These are phyloP conservation scores for Gymnopilus dilepis DNA, from an alignment of 768 basidiomycete genomes.

Conservation along the genomic window DNA sequence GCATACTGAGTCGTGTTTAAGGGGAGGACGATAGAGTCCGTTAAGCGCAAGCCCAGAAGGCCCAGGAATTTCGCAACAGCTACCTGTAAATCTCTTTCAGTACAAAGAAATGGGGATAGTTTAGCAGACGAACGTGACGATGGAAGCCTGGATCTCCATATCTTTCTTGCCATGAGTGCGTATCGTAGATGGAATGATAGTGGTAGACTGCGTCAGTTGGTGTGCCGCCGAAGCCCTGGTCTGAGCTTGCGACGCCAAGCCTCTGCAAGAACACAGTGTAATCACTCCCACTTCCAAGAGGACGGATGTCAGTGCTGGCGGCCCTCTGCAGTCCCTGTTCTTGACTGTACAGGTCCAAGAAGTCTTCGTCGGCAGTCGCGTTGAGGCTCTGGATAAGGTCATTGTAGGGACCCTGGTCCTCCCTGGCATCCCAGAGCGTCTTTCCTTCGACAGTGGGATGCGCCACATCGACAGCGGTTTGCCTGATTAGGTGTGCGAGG, in stretches of 20 bases:
- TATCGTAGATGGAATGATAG: constrained; percentile 81
- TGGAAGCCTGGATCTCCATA: constrained; percentile 81
- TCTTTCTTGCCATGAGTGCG: constrained; percentile 70
- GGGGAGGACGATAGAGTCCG: constrained; percentile 69
- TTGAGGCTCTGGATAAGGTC: constrained; percentile 36
- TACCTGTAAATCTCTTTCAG: constrained; percentile 41
- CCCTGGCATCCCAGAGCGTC: constrained; percentile 80
- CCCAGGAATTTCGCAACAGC: constrained; percentile 74
- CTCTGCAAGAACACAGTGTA: constrained; percentile 92
- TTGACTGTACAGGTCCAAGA: constrained; percentile 43
- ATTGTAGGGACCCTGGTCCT: constrained; percentile 61
- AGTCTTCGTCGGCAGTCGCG: constrained; percentile 46
- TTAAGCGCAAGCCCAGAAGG: constrained; percentile 62
- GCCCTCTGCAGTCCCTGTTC: constrained; percentile 37
- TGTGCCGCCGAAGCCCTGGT: constrained; percentile 47
- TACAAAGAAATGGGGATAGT: background rate
- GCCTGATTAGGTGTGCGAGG: constrained; percentile 74
- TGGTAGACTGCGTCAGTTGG: constrained; percentile 70
- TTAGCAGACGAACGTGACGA: constrained; percentile 68
- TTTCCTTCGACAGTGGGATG: constrained; percentile 70
- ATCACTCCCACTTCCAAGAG: constrained; percentile 89
- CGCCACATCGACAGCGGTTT: constrained; percentile 70
- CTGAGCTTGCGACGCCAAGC: constrained; percentile 53
- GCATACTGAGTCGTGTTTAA: constrained; percentile 82
- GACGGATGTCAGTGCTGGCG: constrained; percentile 48